phyloP scores from a whole-genome alignment of 2,329 filamentous ascomycete genomes.

The Metarhizium rileyi region DNA sequence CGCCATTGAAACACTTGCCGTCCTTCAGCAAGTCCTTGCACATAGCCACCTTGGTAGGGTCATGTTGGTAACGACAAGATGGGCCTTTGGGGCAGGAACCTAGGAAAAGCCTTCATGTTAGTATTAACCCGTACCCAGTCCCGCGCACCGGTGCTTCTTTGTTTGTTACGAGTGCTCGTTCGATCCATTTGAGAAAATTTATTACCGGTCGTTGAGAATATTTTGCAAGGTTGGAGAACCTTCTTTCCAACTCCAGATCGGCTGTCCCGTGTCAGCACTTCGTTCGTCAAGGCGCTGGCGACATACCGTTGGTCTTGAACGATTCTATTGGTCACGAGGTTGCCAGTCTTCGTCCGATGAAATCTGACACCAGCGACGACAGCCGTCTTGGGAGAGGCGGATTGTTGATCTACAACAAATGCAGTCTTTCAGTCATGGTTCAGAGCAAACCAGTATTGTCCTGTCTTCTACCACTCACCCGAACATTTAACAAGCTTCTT shows the following conservation, averaged over 20 bases:
- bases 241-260: slow-evolving; percentile 52
- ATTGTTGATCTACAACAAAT: slow-evolving; percentile 45
- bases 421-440: not conserved
- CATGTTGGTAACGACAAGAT: slow-evolving; percentile 71
- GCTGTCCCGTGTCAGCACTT: slow-evolving; percentile 33
- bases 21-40: slow-evolving; percentile 83
- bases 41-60: slow-evolving; percentile 75
- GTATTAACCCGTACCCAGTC: slow-evolving; percentile 27
- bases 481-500: slow-evolving; percentile 70
- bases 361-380: slow-evolving; percentile 71
- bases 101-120: slow-evolving; percentile 36
- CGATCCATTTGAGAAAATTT: slow-evolving; percentile 29
- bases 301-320: slow-evolving; percentile 69
- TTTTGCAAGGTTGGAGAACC: slow-evolving; percentile 63
- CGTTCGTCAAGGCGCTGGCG: slow-evolving; percentile 10
- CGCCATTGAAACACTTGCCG: slow-evolving; percentile 65
- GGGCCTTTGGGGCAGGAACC: slow-evolving; percentile 80
- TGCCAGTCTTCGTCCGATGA: slow-evolving; percentile 77
- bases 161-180: slow-evolving; percentile 11
- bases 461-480: slow-evolving; percentile 38
- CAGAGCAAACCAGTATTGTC: not conserved
- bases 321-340: slow-evolving; percentile 68
- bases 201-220: slow-evolving; percentile 61
- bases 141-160: slow-evolving; percentile 26
- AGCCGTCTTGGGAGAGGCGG: slow-evolving; percentile 62